These are phyloP conservation scores for Sarocladiaceae sp. DNA, from an alignment of 2,329 filamentous ascomycete species.

Conservation along the genomic window DNA sequence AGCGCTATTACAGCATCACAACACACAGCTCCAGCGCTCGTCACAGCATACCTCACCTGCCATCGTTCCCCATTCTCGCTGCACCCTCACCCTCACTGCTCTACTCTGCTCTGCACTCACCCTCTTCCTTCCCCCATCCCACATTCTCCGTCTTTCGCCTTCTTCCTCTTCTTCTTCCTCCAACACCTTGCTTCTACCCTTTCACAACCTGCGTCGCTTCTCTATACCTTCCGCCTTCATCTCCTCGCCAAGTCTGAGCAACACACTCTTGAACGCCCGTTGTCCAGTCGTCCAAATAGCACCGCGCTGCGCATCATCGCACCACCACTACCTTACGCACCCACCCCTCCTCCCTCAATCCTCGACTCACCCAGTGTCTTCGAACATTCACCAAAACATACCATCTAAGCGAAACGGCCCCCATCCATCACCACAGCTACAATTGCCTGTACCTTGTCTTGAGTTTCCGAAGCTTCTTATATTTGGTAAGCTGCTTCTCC, in stretches of 20 bases:
- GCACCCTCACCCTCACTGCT: background rate
- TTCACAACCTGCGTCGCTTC: background rate
- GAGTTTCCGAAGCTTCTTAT: background rate
- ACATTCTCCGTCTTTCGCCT: constrained; percentile 9
- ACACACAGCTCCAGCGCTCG: background rate
- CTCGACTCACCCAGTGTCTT: constrained; percentile 11
- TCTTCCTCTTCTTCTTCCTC: constrained; percentile 7
- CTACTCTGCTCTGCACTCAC: background rate
- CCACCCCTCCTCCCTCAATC: background rate
- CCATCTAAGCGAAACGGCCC: background rate
- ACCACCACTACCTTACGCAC: background rate
- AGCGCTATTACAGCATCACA: background rate
- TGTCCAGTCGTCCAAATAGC: no score
- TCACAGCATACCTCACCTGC: background rate
- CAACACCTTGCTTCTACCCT: background rate
- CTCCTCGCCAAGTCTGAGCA: no score
- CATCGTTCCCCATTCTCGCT: constrained; percentile 7
- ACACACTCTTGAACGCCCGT: no score
- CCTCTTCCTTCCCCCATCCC: constrained; percentile 3
- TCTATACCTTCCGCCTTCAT: background rate
- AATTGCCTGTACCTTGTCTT: background rate
- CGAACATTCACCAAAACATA: constrained; percentile 2
- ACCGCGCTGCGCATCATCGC: background rate
- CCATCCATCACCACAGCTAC: background rate
- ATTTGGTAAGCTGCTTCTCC: constrained; percentile 1